phyloP scores from a whole-genome alignment of 2,329 filamentous ascomycete genomes.

The Phoma herbarum region DNA sequence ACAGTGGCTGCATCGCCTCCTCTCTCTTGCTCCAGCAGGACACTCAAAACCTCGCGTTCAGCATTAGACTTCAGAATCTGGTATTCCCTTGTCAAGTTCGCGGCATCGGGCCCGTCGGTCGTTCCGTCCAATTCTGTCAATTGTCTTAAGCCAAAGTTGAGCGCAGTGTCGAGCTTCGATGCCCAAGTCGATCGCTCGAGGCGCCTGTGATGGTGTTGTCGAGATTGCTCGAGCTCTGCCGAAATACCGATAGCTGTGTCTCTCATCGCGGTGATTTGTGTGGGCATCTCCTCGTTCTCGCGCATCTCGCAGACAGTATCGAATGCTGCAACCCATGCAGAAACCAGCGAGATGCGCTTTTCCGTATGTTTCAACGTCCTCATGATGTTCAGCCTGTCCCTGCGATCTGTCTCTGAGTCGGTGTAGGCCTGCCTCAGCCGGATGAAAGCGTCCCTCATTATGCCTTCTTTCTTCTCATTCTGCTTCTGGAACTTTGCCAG shows the following conservation, averaged over 20 bases:
- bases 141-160: slow-evolving; percentile 84
- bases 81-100: slow-evolving; percentile 79
- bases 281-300: slow-evolving; percentile 74
- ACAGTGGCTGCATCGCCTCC: slow-evolving; percentile 78
- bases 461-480: slow-evolving; percentile 79
- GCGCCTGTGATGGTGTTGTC: slow-evolving; percentile 88
- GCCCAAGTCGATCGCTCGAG: slow-evolving; percentile 87
- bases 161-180: slow-evolving; percentile 82
- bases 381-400: slow-evolving; percentile 80
- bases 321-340: slow-evolving; percentile 91
- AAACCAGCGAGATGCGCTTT: slow-evolving; percentile 84
- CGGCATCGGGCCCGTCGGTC: slow-evolving; percentile 72
- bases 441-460: slow-evolving; percentile 78
- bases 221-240: slow-evolving; percentile 85
- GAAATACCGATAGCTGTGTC: slow-evolving; percentile 90
- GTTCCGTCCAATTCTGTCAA: slow-evolving; percentile 74
- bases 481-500: slow-evolving; percentile 93
- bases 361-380: slow-evolving; percentile 84
- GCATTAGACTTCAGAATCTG: slow-evolving; percentile 86
- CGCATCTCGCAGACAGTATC: slow-evolving; percentile 79
- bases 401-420: slow-evolving; percentile 77
- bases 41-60: slow-evolving; percentile 78
- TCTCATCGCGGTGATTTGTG: slow-evolving; percentile 69
- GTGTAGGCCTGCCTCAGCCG: slow-evolving; percentile 86
- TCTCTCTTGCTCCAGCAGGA: slow-evolving; percentile 85